Percentiles rank a stretch among this genome's conserved stretches.
Conservation (phyloP, 1,139 yeast genomes). For the Maudiozyma humilis region DNA sequence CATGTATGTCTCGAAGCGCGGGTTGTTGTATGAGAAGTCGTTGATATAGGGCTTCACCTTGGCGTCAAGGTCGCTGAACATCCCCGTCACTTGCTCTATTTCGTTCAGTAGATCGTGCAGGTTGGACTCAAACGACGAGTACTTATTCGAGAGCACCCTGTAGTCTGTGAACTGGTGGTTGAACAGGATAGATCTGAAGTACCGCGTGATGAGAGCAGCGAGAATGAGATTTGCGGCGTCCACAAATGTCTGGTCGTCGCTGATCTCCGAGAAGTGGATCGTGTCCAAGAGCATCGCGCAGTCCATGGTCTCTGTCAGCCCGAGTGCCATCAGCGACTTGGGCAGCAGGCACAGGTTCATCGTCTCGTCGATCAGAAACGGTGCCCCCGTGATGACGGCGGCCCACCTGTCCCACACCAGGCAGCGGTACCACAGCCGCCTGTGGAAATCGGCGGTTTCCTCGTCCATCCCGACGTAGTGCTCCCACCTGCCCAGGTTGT, state of each 20-base stretch:
- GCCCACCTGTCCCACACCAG: slow-evolving; percentile 21
- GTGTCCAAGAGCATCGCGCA: neutral
- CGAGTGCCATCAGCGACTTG: slow-evolving; percentile 8
- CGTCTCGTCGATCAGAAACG: slow-evolving; percentile 9
- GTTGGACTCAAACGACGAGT: neutral
- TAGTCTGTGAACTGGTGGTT: slow-evolving; percentile 13
- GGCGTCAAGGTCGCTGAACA: neutral
- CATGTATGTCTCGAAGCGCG: neutral
- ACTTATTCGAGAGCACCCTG: slow-evolving; percentile 7
- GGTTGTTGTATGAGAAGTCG: neutral
- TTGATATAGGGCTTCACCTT: neutral
- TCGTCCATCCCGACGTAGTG: slow-evolving; percentile 12
- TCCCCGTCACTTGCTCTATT: neutral
- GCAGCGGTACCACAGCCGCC: slow-evolving; percentile 21
- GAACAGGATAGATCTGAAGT: slow-evolving; percentile 8
- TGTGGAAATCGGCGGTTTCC: slow-evolving; percentile 16
- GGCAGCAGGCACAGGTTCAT: slow-evolving; percentile 12
- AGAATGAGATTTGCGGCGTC: slow-evolving; percentile 10
- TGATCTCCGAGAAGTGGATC: neutral
- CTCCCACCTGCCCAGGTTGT: slow-evolving; percentile 16
- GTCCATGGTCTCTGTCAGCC: slow-evolving; percentile 5
- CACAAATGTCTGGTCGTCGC: slow-evolving; percentile 1
- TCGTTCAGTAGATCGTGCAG: neutral
- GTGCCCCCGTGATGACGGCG: slow-evolving; percentile 14
- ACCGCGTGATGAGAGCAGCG: slow-evolving; percentile 7